These are phyloP conservation scores for Cyclotella baltica DNA, from an alignment of 108 stramenopile species.

Conservation along the genomic window DNA sequence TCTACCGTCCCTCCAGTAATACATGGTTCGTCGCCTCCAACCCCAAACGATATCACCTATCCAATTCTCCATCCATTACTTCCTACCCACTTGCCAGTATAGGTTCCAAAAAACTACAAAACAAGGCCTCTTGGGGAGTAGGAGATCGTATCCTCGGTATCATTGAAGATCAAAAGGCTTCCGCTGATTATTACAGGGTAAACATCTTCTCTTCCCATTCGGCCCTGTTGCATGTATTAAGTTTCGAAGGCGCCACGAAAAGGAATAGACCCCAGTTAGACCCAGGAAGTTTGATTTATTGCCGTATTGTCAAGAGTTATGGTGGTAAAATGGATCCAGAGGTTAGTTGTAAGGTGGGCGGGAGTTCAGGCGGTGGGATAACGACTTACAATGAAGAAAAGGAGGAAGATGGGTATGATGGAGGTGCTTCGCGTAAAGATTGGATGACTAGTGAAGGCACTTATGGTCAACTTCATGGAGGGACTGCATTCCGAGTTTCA, in stretches of 20 bases:
- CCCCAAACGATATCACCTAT: constrained; percentile 39
- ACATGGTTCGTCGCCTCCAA: constrained; percentile 54
- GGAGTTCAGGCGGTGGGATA: constrained; percentile 18
- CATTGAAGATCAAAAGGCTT: constrained; percentile 77
- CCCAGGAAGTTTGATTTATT: constrained; percentile 75
- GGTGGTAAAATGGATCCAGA: constrained; percentile 67
- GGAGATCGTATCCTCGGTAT: constrained; percentile 86
- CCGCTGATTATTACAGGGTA: constrained; percentile 81
- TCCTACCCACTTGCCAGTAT: neutral
- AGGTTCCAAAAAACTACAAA: constrained; percentile 12
- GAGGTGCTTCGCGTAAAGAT: constrained; percentile 74
- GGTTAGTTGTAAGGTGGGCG: constrained; percentile 72
- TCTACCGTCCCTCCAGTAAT: constrained; percentile 37
- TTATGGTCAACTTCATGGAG: constrained; percentile 80
- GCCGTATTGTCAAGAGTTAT: constrained; percentile 58
- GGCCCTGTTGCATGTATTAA: constrained; percentile 65
- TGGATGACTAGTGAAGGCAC: constrained; percentile 90
- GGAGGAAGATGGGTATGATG: constrained; percentile 61
- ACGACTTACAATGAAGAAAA: constrained; percentile 16
- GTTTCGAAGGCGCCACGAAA: constrained; percentile 88
- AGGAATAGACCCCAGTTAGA: constrained; percentile 79
- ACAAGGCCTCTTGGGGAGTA: constrained; percentile 23
- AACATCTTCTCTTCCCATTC: constrained; percentile 79
- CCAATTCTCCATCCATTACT: constrained; percentile 26
- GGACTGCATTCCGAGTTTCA: constrained; percentile 64